phyloP scores from a whole-genome alignment of 352 stramenopile species.

The Pythium pyrilobum region DNA sequence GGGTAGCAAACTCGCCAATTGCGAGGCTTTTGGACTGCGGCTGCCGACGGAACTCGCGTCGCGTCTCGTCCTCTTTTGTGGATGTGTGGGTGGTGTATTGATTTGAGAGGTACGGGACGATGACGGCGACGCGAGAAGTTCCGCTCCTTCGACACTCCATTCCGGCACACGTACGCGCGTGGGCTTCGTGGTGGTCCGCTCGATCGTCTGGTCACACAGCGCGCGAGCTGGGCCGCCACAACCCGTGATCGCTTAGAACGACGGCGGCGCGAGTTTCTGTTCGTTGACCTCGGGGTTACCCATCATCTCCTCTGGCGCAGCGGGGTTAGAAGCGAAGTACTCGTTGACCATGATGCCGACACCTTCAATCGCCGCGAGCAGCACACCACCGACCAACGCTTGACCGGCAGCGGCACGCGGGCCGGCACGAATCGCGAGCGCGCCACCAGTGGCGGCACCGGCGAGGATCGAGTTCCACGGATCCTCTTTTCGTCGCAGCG shows the following conservation, averaged over 20 bases:
- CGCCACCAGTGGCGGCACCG: slow-evolving; percentile 94
- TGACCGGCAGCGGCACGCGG: slow-evolving; percentile 91
- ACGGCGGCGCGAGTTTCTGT: slow-evolving; percentile 81
- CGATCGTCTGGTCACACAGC: background rate
- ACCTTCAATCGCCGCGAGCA: slow-evolving; percentile 96
- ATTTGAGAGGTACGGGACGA: no score
- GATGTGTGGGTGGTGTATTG: background rate
- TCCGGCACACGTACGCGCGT: slow-evolving; percentile 9
- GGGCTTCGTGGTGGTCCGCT: slow-evolving; percentile 1
- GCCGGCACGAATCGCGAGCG: slow-evolving; percentile 93
- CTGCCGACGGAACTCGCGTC: slow-evolving; percentile 6
- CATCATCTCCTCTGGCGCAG: slow-evolving; percentile 39
- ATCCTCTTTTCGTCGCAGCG: slow-evolving; percentile 98
- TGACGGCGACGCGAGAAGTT: background rate
- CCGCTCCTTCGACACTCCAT: slow-evolving; percentile 11
- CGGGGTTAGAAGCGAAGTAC: slow-evolving; percentile 65
- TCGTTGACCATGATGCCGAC: slow-evolving; percentile 95
- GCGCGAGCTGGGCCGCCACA: background rate
- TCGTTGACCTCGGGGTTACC: slow-evolving; percentile 65
- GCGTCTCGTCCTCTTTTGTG: background rate
- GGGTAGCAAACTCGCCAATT: slow-evolving; percentile 30
- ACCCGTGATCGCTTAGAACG: slow-evolving; percentile 44
- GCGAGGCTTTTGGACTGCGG: slow-evolving; percentile 25
- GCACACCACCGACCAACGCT: slow-evolving; percentile 92
- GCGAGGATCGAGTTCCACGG: slow-evolving; percentile 99